These are phyloP conservation scores for Aurantiochytrium sp. DNA, from an alignment of 108 stramenopile genomes.

Conservation along the genomic window DNA sequence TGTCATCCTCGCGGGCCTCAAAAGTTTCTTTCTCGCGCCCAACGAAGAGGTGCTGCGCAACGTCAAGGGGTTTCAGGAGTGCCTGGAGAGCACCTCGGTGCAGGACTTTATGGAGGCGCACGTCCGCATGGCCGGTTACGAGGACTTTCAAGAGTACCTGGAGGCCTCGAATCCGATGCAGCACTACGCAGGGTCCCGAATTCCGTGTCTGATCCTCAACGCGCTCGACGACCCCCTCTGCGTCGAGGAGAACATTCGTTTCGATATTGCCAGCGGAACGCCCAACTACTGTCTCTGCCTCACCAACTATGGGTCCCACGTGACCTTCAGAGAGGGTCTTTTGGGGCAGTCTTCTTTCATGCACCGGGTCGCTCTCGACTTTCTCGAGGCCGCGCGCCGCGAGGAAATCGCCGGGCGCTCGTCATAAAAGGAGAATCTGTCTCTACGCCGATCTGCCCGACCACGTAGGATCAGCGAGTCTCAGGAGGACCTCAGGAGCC, in stretches of 20 bases:
- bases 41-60: background rate
- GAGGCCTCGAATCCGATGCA: background rate
- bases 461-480: no score
- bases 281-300: background rate
- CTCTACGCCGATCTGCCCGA: no score
- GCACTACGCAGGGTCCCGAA: background rate
- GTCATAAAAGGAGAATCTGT: no score
- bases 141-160: background rate
- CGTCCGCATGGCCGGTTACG: background rate
- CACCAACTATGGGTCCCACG: constrained; percentile 16
- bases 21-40: background rate
- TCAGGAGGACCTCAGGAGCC: no score
- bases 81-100: constrained; percentile 10
- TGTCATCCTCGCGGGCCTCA: background rate
- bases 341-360: background rate
- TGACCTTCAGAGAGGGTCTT: background rate
- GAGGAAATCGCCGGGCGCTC: no score
- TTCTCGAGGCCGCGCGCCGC: background rate
- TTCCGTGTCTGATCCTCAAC: constrained; percentile 2
- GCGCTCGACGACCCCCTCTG: constrained; percentile 27
- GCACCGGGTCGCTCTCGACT: background rate
- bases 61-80: background rate
- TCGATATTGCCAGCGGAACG: background rate
- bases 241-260: background rate
- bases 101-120: background rate